Conservation (phyloP, 1,284 basidiomycete species). For the Cryptococcus wingfieldii region DNA sequence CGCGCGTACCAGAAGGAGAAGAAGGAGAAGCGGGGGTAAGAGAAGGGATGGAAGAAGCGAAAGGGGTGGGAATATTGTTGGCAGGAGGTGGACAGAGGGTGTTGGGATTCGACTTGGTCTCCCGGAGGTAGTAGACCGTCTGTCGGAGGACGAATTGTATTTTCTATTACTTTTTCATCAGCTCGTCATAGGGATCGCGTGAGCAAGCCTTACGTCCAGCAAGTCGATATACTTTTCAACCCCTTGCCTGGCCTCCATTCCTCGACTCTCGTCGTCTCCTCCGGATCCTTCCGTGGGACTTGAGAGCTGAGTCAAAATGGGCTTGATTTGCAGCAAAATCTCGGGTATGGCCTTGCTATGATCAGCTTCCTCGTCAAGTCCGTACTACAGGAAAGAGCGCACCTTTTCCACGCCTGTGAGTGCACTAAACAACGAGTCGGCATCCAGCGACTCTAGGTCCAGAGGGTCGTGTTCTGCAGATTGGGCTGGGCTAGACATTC, state of each 20-base stretch:
- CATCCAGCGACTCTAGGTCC: conserved; percentile 36
- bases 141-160: conserved; percentile 47
- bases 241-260: conserved; percentile 23
- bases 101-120: conserved; percentile 29
- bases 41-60: conserved; percentile 22
- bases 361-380: not conserved
- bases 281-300: conserved; percentile 3
- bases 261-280: conserved; percentile 20
- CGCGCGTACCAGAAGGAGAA: not conserved
- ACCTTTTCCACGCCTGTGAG: conserved; percentile 39
- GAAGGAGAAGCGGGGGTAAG: not conserved
- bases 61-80: conserved; percentile 35
- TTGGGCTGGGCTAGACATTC: conserved; percentile 5
- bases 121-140: conserved; percentile 40
- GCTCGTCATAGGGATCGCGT: not conserved
- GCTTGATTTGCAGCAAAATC: conserved; percentile 36
- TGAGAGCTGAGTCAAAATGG: conserved; percentile 34
- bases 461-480: conserved; percentile 16
- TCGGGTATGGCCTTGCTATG: conserved; percentile 34
- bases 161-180: conserved; percentile 23
- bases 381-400: conserved; percentile 1
- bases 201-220: conserved; percentile 34
- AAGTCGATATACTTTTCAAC: conserved; percentile 38
- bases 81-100: conserved; percentile 29
- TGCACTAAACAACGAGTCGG: conserved; percentile 36